Conservation (phyloP, 352 stramenopile species). For the Globisporangium carolinianum region DNA sequence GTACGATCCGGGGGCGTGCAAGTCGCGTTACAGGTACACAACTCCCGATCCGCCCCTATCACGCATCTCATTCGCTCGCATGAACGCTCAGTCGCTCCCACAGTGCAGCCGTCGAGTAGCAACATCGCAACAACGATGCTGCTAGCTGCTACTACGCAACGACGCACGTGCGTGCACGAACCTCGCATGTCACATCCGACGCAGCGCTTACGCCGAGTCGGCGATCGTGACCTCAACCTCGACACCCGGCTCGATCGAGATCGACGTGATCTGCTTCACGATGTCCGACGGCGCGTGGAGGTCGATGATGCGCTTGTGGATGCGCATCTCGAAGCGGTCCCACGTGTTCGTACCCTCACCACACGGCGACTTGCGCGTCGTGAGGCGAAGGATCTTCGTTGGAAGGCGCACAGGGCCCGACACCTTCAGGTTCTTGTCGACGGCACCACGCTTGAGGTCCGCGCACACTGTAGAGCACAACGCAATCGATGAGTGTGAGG, state of each 20-base stretch:
- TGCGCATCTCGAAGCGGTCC: slow-evolving; percentile 99
- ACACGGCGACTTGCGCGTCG: slow-evolving; percentile 98
- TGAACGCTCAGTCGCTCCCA: not conserved
- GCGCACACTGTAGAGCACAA: slow-evolving; percentile 80
- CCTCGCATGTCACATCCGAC: too few species aligned
- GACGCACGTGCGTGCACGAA: too few species aligned
- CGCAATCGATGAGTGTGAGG: not conserved
- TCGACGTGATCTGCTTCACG: slow-evolving; percentile 99
- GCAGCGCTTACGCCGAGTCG: slow-evolving; percentile 75
- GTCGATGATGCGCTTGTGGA: slow-evolving; percentile 99
- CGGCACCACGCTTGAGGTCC: slow-evolving; percentile 96
- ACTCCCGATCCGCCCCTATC: not conserved
- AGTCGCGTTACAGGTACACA: slow-evolving; percentile 1
- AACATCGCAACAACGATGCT: not conserved
- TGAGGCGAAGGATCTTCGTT: slow-evolving; percentile 98
- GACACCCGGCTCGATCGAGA: slow-evolving; percentile 98
- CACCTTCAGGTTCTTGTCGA: slow-evolving; percentile 99
- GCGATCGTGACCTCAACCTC: slow-evolving; percentile 98
- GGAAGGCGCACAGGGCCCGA: slow-evolving; percentile 97
- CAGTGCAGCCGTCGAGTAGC: too few species aligned
- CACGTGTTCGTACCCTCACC: slow-evolving; percentile 99
- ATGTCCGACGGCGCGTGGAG: slow-evolving; percentile 97
- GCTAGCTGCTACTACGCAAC: not conserved
- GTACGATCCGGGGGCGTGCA: not conserved
- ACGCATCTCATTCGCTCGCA: not conserved